Evolutionary conservation across 2,329 filamentous ascomycete genomes (phyloP).

Genomic region (Escovopsis sp.): DNA sequence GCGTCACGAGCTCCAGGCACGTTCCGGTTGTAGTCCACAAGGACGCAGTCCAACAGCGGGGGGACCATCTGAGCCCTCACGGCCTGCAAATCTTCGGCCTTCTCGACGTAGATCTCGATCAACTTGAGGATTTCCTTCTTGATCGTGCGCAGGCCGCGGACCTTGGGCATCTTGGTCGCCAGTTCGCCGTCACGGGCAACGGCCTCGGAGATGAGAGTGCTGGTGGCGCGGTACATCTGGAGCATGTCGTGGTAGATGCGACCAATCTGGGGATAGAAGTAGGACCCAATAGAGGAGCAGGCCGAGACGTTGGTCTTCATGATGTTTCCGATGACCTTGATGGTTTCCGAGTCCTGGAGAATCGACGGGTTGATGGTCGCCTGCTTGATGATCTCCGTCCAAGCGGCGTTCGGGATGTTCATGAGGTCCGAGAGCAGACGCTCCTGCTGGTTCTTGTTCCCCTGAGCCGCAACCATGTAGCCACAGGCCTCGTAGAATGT

Average conservation of each 20-base stretch:
- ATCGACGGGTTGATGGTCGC: conserved; percentile 76
- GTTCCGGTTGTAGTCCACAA: conserved; percentile 94
- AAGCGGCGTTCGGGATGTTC: conserved; percentile 83
- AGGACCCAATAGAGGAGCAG: conserved; percentile 87
- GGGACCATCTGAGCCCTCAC: conserved; percentile 90
- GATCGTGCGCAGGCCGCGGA: conserved; percentile 87
- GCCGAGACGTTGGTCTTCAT: conserved; percentile 99
- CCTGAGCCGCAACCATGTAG: conserved; percentile 97
- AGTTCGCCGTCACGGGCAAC: conserved; percentile 79
- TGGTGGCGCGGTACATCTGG: conserved; percentile 97
- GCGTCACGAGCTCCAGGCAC: conserved; percentile 91
- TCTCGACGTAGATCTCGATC: conserved; percentile 95
- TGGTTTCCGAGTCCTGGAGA: conserved; percentile 83
- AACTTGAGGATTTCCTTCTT: conserved; percentile 99
- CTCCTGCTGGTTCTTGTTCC: conserved; percentile 88
- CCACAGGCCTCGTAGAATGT: conserved; percentile 98
- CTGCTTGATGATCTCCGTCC: conserved; percentile 85
- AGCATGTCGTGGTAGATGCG: conserved; percentile 98
- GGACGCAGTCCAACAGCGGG: conserved; percentile 82
- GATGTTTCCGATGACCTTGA: conserved; percentile 98
- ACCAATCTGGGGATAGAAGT: conserved; percentile 96
- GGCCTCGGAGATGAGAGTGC: conserved; percentile 84
- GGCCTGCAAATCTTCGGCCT: conserved; percentile 89
- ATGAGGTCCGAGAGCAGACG: conserved; percentile 82
- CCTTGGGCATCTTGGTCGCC: conserved; percentile 93